These are phyloP conservation scores for Phyllosticta citriasiana DNA, from an alignment of 2,329 filamentous ascomycete species.

Conservation along the genomic window DNA sequence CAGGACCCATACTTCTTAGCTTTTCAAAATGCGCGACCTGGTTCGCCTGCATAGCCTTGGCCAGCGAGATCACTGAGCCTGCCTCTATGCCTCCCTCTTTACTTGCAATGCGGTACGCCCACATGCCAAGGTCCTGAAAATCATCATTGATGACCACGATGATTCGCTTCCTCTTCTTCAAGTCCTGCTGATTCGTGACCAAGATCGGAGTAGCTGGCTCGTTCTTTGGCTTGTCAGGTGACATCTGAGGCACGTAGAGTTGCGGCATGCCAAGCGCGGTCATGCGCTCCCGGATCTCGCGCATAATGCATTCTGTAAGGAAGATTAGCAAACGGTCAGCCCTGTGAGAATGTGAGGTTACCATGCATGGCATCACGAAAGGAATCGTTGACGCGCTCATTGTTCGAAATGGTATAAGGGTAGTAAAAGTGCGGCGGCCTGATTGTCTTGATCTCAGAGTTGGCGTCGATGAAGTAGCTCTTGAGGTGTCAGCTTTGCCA, in stretches of 20 bases:
- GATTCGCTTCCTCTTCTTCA: slow-evolving; percentile 51
- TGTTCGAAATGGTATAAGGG: slow-evolving; percentile 63
- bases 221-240: slow-evolving; percentile 24
- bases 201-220: slow-evolving; percentile 62
- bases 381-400: slow-evolving; percentile 65
- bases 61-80: slow-evolving; percentile 61
- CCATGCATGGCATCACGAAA: slow-evolving; percentile 62
- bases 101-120: slow-evolving; percentile 59
- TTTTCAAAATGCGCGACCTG: not conserved
- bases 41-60: slow-evolving; percentile 32
- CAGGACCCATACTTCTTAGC: not conserved
- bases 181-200: slow-evolving; percentile 39
- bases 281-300: slow-evolving; percentile 54
- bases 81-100: slow-evolving; percentile 55
- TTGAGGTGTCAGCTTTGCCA: slow-evolving; percentile 1
- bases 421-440: slow-evolving; percentile 59
- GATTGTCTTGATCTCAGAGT: slow-evolving; percentile 65
- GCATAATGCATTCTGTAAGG: slow-evolving; percentile 49
- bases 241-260: slow-evolving; percentile 51
- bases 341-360: slow-evolving; percentile 28
- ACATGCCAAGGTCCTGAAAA: slow-evolving; percentile 61
- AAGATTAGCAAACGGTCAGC: slow-evolving; percentile 11
- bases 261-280: slow-evolving; percentile 48
- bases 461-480: slow-evolving; percentile 69
- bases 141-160: slow-evolving; percentile 67